phyloP scores from a whole-genome alignment of 345 rosid genomes.

The Lepidium didymum region DNA sequence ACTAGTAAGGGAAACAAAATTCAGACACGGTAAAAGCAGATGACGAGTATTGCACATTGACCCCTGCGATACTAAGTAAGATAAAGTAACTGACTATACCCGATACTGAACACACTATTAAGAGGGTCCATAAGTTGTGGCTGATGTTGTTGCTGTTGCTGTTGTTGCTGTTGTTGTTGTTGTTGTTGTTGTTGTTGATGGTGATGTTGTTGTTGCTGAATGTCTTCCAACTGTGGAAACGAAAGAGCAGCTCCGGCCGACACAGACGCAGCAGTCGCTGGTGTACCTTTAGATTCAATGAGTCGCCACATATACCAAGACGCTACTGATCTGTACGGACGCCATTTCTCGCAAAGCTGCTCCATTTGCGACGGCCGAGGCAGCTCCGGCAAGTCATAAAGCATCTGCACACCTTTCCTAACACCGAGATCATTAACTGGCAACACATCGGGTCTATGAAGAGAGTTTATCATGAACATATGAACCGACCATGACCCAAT shows the following conservation, averaged over 20 bases:
- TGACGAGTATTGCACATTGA: not conserved
- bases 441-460: conserved; percentile 93
- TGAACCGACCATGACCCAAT: conserved; percentile 99
- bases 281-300: conserved; percentile 59
- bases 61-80: conserved; percentile 1
- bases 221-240: conserved; percentile 45
- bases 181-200: conserved; percentile 45
- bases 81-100: conserved; percentile 42
- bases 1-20: not conserved
- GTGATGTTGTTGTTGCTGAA: conserved; percentile 25
- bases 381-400: conserved; percentile 62
- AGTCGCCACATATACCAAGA: conserved; percentile 93
- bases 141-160: conserved; percentile 42
- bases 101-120: conserved; percentile 80
- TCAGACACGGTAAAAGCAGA: not conserved
- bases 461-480: conserved; percentile 95
- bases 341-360: conserved; percentile 82
- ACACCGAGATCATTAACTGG: conserved; percentile 87
- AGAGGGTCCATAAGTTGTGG: conserved; percentile 77
- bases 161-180: conserved; percentile 13
- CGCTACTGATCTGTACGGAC: conserved; percentile 92
- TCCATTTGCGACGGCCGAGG: conserved; percentile 98
- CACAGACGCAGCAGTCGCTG: conserved; percentile 57
- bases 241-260: conserved; percentile 44
- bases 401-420: conserved; percentile 86